Evolutionary conservation across 164 flowering plant species (phyloP).

Genomic region (Nelumbo lutea): DNA sequence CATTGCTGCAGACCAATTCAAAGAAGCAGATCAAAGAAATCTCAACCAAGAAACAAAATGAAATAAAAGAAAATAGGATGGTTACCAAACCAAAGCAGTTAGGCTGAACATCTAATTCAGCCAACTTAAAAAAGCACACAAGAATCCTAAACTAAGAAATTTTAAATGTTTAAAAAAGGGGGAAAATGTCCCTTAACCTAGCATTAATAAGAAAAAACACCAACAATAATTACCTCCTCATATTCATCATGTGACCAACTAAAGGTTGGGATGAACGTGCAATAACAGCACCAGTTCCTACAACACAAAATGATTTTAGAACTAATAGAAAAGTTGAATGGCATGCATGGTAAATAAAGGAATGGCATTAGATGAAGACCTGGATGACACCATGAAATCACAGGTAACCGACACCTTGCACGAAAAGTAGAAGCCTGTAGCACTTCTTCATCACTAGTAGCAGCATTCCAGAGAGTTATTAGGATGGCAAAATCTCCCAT

Average conservation of each 20-base stretch:
- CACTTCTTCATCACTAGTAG: conserved; percentile 75
- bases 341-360: conserved; percentile 1
- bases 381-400: conserved; percentile 89
- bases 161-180: no score
- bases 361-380: conserved; percentile 30
- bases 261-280: conserved; percentile 99
- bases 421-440: conserved; percentile 79
- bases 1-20: conserved; percentile 48
- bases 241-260: conserved; percentile 97
- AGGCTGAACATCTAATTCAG: neutral
- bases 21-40: conserved; percentile 4
- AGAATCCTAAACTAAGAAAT: neutral
- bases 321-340: neutral
- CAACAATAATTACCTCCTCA: conserved; percentile 65
- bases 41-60: neutral
- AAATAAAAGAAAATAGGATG: neutral
- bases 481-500: neutral
- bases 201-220: neutral
- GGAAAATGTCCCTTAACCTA: neutral
- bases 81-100: neutral
- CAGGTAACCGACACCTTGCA: conserved; percentile 88
- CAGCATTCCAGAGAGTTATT: conserved; percentile 12
- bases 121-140: neutral
- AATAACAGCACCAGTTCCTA: conserved; percentile 89
- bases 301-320: conserved; percentile 12